Evolutionary conservation across 2,329 filamentous ascomycete genomes (phyloP), one percentile per base, ranked within the genome.

Genomic region (Xylaria sp.): DNA sequence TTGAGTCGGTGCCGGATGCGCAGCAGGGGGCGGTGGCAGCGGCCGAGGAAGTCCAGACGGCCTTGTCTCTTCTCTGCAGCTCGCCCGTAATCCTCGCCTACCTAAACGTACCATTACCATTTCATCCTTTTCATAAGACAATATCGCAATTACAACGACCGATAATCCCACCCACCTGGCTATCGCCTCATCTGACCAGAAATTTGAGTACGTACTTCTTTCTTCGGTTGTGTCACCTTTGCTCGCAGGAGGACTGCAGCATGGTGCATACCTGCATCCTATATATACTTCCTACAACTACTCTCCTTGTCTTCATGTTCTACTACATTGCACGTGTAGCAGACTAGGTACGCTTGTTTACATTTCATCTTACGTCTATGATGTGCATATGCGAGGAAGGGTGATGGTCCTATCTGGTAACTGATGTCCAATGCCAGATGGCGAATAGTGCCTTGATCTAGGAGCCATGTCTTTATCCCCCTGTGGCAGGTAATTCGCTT

Each of bases 101-200:
- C n/a, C n/a, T n/a, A n/a, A n/a, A n/a, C n/a, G n/a, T n/a, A n/a
- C n/a, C n/a, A n/a, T n/a, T n/a, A n/a, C n/a, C n/a, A n/a, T n/a
- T n/a, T n/a, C n/a, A n/a, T n/a, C n/a, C n/a, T 17, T 35, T 6
- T 28, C 42, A 11, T 40, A 33, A 40, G 33, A 25, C 49, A 38
- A 51, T 38, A 51, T 38, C 35, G n/a, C 33, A 25, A 38, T 38
- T 23, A 19, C 19, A 37, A 23, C 14, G 38, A 38, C 31, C 35
- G 33, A n/a, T n/a, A n/a, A n/a, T n/a, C 37, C 33, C 37, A 25
- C 4, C 52, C n/a, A 23, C 38, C n/a, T 40, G n/a, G 25, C 35
- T 23, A 19, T 33, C 37, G 33, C 52, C n/a, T 43, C 40, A 55
- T 55, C 52, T 55, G 52, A 55, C 38, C 28, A 55, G 6, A 17